Evolutionary conservation across 2,329 filamentous ascomycete species (phyloP), one percentile per base, ranked within the genome.

Genomic region (Hypoxylon sp.): DNA sequence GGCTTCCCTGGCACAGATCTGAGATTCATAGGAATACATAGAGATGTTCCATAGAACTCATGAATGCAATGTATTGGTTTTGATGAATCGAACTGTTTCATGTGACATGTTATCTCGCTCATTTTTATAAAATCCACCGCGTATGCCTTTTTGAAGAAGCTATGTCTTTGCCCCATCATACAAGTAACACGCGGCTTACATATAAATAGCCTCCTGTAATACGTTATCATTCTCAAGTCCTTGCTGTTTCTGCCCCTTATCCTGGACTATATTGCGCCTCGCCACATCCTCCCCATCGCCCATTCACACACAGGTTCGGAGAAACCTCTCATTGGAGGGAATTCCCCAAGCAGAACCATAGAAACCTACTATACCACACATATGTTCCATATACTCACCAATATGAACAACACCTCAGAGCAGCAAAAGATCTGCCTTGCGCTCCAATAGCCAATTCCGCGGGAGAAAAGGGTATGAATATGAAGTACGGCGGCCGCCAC

Each of bases 381-480:
- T n/a, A 49, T 21, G 3, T 3, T 43, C n/a, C 17, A 43, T 11
- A 11, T 21, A 43, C 38, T 43, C 17, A 11, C 9, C n/a, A 21
- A 43, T 43, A 43, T 21, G 38, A 43, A 19, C 9, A 19, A 11
- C 7, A 43, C 19, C 32, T 2, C 11, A 23, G 5, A 23, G 13
- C n/a, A 41, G 34, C 34, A n/a, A 23, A 10, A 17, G 30, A 19
- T 49, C 36, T 28, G 25, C 32, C 43, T 59, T 49, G 55, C 53
- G 36, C 60, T 49, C 50, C 60, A 67, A 67, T 64, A 6, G 38
- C 55, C 60, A 63, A n/a, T 30, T 17, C 25, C 21, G 32, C 59
- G 59, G 59, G 19, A 59, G 63, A 63, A 67, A 67, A 53, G 28
- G 59, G 34, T 14, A 17, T 23, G n/a, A n/a, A n/a, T n/a, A n/a